These are phyloP conservation scores for Ogataea ramenticola DNA, from an alignment of 805 yeast species.

Conservation along the genomic window DNA sequence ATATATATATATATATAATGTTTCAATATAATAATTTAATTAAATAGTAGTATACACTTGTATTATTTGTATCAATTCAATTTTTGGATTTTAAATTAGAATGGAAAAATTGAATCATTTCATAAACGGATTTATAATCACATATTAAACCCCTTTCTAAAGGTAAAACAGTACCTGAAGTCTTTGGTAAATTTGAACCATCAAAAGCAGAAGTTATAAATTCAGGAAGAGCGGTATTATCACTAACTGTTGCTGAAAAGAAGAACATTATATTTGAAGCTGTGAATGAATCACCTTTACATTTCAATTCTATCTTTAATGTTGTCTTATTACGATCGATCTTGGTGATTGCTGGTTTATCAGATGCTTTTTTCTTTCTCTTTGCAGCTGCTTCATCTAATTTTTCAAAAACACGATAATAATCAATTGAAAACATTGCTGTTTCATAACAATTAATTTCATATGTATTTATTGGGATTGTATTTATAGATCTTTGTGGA, in stretches of 20 bases:
- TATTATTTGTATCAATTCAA: not conserved
- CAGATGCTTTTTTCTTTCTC: not conserved
- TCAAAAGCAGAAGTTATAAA: conserved; percentile 10
- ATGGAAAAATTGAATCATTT: conserved; percentile 14
- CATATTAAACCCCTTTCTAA: conserved; percentile 21
- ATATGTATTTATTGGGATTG: conserved; percentile 13
- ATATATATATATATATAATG: not conserved
- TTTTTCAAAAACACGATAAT: conserved; percentile 15
- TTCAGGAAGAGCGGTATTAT: not conserved
- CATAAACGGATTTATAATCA: conserved; percentile 13
- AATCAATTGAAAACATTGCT: conserved; percentile 18
- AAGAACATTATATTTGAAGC: conserved; percentile 16
- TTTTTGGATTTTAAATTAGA: not conserved
- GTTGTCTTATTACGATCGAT: not conserved
- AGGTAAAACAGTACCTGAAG: conserved; percentile 11
- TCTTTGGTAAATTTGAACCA: conserved; percentile 10
- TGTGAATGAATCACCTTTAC: conserved; percentile 10
- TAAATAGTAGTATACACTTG: not conserved
- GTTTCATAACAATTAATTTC: conserved; percentile 14
- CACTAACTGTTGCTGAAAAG: not conserved
- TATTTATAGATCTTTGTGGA: conserved; percentile 5
- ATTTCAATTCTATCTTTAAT: conserved; percentile 15
- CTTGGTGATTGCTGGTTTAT: not conserved
- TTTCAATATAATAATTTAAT: too few species aligned
- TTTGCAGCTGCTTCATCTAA: conserved; percentile 12